These are phyloP conservation scores for Microdochium paspali DNA, from an alignment of 2,329 filamentous ascomycete genomes.

Conservation along the genomic window DNA sequence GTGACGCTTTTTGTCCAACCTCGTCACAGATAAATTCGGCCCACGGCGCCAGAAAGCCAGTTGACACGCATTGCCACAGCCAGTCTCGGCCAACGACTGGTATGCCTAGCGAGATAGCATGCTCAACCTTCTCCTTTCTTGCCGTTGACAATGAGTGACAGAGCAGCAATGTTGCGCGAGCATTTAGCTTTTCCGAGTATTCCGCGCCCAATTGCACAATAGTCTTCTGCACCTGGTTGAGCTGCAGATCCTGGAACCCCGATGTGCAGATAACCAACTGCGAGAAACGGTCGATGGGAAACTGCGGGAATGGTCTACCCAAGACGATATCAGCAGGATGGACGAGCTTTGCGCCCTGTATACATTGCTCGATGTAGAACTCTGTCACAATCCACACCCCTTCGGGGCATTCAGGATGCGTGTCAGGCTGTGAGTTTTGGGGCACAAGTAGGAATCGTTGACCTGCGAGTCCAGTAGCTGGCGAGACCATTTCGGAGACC, in stretches of 20 bases:
- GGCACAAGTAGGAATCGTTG: conserved; percentile 45
- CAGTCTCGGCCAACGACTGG: conserved; percentile 75
- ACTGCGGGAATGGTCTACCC: conserved; percentile 64
- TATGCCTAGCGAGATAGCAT: conserved; percentile 65
- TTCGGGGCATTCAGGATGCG: conserved; percentile 29
- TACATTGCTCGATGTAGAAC: conserved; percentile 86
- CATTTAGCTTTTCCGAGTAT: conserved; percentile 70
- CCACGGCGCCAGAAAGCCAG: conserved; percentile 35
- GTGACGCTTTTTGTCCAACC: conserved; percentile 21
- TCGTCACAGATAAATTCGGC: conserved; percentile 38
- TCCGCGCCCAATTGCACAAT: conserved; percentile 68
- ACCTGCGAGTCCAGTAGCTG: conserved; percentile 14
- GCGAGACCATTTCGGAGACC: conserved; percentile 4
- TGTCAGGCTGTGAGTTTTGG: conserved; percentile 35
- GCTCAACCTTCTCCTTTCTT: conserved; percentile 66
- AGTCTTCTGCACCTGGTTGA: conserved; percentile 73
- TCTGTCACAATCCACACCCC: conserved; percentile 60
- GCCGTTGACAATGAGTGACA: conserved; percentile 50
- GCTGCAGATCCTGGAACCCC: conserved; percentile 73
- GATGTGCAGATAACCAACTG: conserved; percentile 69
- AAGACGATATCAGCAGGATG: conserved; percentile 62
- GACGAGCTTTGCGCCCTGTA: conserved; percentile 65
- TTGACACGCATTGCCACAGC: conserved; percentile 73
- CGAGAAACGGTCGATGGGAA: conserved; percentile 61
- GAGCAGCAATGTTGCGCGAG: conserved; percentile 67